Percentiles rank a stretch among this genome's conserved stretches.
Evolutionary conservation across 345 rosid genomes (phyloP).

Genomic region (Chamaenerion angustifolium): DNA sequence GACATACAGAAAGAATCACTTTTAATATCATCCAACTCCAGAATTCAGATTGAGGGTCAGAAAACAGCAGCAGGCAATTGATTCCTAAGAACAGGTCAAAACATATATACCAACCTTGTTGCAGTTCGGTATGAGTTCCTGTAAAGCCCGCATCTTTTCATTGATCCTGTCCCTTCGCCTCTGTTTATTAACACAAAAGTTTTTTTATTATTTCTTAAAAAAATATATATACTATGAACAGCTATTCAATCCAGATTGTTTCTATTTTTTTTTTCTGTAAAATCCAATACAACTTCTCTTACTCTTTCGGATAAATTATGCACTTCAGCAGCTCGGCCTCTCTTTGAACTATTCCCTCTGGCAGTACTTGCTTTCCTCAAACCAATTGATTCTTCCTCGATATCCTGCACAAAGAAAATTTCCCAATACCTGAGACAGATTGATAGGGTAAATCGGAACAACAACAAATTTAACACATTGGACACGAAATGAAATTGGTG

Average conservation of each 20-base stretch:
- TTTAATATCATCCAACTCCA: background rate
- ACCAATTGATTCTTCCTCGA: conserved; percentile 53
- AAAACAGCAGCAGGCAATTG: background rate
- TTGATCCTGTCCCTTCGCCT: conserved; percentile 87
- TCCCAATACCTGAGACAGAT: no score
- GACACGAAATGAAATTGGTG: background rate
- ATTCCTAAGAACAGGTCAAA: background rate
- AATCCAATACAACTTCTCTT: conserved; percentile 14
- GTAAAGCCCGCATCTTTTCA: conserved; percentile 91
- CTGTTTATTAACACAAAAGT: conserved; percentile 22
- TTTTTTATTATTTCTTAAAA: no score
- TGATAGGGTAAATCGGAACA: background rate
- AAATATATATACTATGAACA: background rate
- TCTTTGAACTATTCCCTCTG: conserved; percentile 52
- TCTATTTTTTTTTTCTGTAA: background rate
- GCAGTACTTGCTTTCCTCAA: conserved; percentile 29
- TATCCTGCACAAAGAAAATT: conserved; percentile 32
- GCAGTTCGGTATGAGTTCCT: conserved; percentile 94
- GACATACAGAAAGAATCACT: background rate
- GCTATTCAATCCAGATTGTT: no score
- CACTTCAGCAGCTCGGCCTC: conserved; percentile 92
- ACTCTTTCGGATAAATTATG: conserved; percentile 98
- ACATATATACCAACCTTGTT: conserved; percentile 40
- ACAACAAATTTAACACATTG: background rate
- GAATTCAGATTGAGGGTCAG: background rate